Percentiles rank a stretch among this genome's conserved stretches.
These are phyloP conservation scores for Hypoxylon sp. DNA, from an alignment of 2,329 filamentous ascomycete genomes.

Conservation along the genomic window DNA sequence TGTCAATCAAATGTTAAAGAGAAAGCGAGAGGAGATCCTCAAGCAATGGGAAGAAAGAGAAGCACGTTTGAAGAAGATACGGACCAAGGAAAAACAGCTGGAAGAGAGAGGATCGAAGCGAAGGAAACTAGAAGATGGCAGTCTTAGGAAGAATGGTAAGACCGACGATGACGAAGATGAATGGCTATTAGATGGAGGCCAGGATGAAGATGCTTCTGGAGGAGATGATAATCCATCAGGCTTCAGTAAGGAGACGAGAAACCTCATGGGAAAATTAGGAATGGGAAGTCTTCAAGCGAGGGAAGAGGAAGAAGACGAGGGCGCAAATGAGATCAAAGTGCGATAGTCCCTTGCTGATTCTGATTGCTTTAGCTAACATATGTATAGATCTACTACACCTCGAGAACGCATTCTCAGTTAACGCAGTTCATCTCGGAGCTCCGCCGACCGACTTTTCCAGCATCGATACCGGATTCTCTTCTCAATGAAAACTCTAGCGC, in stretches of 20 bases:
- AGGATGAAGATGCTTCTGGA: conserved; percentile 61
- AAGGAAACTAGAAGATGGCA: conserved; percentile 60
- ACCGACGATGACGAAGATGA: conserved; percentile 65
- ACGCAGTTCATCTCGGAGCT: conserved; percentile 90
- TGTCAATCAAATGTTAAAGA: conserved; percentile 78
- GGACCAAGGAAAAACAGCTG: conserved; percentile 72
- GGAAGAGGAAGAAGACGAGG: conserved; percentile 61
- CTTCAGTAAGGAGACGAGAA: conserved; percentile 81
- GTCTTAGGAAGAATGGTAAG: conserved; percentile 36
- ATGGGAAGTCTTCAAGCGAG: conserved; percentile 57
- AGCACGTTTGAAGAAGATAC: conserved; percentile 74
- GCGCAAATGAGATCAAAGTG: conserved; percentile 78
- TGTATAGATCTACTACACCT: conserved; percentile 85
- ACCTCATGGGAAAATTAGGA: conserved; percentile 77
- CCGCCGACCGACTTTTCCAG: conserved; percentile 81
- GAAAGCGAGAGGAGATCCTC: conserved; percentile 76
- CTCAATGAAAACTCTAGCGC: conserved; percentile 45
- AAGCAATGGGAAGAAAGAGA: conserved; percentile 81
- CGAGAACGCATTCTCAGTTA: conserved; percentile 91
- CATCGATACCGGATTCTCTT: conserved; percentile 71
- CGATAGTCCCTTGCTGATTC: conserved; percentile 13
- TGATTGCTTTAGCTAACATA: conserved; percentile 7
- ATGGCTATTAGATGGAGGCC: conserved; percentile 80
- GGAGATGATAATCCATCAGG: conserved; percentile 63
- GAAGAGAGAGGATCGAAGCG: conserved; percentile 66